A percentile compares a stretch with the other conserved stretches of the same genome.
Evolutionary conservation across 768 basidiomycete species (phyloP).

Genomic region (Boletus subparvulus): DNA sequence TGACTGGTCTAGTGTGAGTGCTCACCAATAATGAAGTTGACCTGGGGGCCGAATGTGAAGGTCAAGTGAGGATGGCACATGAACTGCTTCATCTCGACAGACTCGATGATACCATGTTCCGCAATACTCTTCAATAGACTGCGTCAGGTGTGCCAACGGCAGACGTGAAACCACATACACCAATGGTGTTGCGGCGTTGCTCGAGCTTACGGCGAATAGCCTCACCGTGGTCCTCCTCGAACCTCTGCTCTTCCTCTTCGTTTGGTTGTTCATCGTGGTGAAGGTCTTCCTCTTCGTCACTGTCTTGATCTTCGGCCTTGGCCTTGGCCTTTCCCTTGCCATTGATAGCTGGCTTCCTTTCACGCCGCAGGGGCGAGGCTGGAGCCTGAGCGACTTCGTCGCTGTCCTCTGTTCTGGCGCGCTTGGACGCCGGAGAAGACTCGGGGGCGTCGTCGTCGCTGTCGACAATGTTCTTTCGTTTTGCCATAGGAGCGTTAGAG

Average conservation of each 20-base stretch:
- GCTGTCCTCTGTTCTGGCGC: constrained; percentile 42
- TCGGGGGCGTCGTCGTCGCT: constrained; percentile 41
- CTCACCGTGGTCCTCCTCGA: constrained; percentile 61
- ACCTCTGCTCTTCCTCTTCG: constrained; percentile 62
- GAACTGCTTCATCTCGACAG: constrained; percentile 86
- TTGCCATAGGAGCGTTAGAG: constrained; percentile 44
- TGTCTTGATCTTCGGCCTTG: constrained; percentile 28
- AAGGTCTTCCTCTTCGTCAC: constrained; percentile 34
- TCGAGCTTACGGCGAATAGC: constrained; percentile 55
- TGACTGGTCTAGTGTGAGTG: neutral
- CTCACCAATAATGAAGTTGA: constrained; percentile 95
- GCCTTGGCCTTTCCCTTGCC: constrained; percentile 35
- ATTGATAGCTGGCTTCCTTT: constrained; percentile 32
- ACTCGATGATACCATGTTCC: constrained; percentile 85
- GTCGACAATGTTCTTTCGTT: constrained; percentile 47
- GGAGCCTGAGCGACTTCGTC: constrained; percentile 32
- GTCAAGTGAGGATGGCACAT: constrained; percentile 91
- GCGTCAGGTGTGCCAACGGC: neutral
- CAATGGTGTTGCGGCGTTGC: constrained; percentile 39
- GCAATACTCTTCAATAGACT: constrained; percentile 59
- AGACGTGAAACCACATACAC: constrained; percentile 48
- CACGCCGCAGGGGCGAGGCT: constrained; percentile 12
- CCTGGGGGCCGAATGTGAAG: constrained; percentile 86
- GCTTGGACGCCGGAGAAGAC: constrained; percentile 41
- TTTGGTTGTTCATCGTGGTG: constrained; percentile 38